A percentile compares a stretch with the other conserved stretches of the same genome.
These are phyloP conservation scores for Sparassis latifolia DNA, from an alignment of 1,284 basidiomycete species.

Conservation along the genomic window DNA sequence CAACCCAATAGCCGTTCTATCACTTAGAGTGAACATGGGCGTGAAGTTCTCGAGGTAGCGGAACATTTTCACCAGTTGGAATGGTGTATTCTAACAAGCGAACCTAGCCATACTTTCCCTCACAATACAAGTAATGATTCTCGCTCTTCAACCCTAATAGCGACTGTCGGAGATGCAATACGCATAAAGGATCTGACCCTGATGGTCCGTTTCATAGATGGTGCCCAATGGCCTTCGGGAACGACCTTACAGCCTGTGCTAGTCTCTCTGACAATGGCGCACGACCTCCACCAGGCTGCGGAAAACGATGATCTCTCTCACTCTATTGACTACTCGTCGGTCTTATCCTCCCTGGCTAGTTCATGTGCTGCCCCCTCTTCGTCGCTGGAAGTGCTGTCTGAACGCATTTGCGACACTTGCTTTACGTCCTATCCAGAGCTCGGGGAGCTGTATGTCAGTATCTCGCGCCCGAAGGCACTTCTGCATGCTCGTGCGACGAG, in stretches of 20 bases:
- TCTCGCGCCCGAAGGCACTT: conserved; percentile 46
- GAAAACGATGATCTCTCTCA: conserved; percentile 48
- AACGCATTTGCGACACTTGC: conserved; percentile 37
- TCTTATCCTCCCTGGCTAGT: conserved; percentile 31
- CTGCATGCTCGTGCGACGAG: conserved; percentile 45
- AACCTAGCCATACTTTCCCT: conserved; percentile 1
- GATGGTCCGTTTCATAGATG: conserved; percentile 31
- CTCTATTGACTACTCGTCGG: conserved; percentile 54
- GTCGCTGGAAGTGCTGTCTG: conserved; percentile 37
- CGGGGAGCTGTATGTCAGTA: conserved; percentile 32
- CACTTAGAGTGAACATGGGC: not conserved
- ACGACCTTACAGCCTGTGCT: conserved; percentile 48
- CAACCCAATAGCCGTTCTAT: too few species aligned
- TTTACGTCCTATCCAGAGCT: conserved; percentile 33
- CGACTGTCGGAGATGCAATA: conserved; percentile 30
- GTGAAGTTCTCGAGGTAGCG: not conserved
- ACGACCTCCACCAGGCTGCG: conserved; percentile 49
- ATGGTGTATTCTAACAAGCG: not conserved
- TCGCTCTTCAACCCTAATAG: not conserved
- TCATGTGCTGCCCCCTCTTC: conserved; percentile 26
- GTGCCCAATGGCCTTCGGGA: conserved; percentile 36
- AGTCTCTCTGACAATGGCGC: conserved; percentile 47
- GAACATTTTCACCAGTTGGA: not conserved
- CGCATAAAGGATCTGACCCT: conserved; percentile 43
- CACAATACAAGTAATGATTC: conserved; percentile 6